Evolutionary conservation across 1,284 basidiomycete species (phyloP).

Genomic region (Cryptococcus wingfieldii): DNA sequence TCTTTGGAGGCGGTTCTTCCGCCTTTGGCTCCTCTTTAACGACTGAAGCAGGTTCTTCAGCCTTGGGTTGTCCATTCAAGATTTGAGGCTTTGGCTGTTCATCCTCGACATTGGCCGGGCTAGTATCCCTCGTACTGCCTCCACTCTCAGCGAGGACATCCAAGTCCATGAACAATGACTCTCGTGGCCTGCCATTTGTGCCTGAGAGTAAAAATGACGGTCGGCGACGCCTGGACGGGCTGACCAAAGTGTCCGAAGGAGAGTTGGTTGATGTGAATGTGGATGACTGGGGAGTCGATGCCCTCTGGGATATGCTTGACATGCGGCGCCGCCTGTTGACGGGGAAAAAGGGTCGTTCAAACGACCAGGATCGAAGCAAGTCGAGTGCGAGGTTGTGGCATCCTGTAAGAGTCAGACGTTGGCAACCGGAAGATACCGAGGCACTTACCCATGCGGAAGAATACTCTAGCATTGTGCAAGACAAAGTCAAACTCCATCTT

Average conservation of each 20-base stretch:
- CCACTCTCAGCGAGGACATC: slow-evolving; percentile 57
- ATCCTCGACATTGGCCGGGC: background rate
- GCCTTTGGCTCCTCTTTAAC: slow-evolving; percentile 38
- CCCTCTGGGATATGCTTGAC: slow-evolving; percentile 2
- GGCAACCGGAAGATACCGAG: background rate
- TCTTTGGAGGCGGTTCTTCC: slow-evolving; percentile 54
- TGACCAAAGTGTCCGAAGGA: slow-evolving; percentile 15
- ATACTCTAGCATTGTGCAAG: slow-evolving; percentile 82
- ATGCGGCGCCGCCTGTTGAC: slow-evolving; percentile 31
- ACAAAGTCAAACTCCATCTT: slow-evolving; percentile 88
- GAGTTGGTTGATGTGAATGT: slow-evolving; percentile 46
- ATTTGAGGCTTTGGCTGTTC: background rate
- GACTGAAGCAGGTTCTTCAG: slow-evolving; percentile 21
- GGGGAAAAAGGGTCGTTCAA: slow-evolving; percentile 63
- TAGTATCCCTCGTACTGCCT: background rate
- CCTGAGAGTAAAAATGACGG: slow-evolving; percentile 58
- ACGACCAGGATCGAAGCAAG: slow-evolving; percentile 83
- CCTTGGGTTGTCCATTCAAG: background rate
- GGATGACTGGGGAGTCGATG: slow-evolving; percentile 27
- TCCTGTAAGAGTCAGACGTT: slow-evolving; percentile 54
- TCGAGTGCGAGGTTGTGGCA: slow-evolving; percentile 84
- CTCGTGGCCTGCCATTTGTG: slow-evolving; percentile 54
- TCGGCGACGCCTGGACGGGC: slow-evolving; percentile 39
- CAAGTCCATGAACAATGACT: slow-evolving; percentile 63
- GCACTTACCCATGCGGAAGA: slow-evolving; percentile 80